Percentiles rank a stretch among this genome's conserved stretches.
phyloP scores from a whole-genome alignment of 306 rosid genomes.

The Cicer chorassanicum region DNA sequence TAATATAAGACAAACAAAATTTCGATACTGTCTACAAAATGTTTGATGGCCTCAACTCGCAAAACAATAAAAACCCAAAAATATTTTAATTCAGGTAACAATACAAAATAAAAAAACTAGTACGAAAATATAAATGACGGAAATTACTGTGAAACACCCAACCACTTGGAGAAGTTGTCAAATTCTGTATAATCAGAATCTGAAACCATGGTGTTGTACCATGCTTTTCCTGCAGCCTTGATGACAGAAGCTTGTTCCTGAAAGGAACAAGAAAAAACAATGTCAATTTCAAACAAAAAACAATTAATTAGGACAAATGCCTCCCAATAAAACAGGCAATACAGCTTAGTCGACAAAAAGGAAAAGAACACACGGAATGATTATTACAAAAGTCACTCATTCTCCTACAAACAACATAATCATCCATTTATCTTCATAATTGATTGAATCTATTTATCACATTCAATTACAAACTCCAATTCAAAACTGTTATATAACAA shows the following conservation, averaged over 20 bases:
- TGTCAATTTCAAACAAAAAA: background rate
- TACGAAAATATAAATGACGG: background rate
- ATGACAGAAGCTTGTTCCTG: constrained; percentile 77
- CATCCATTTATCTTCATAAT: background rate
- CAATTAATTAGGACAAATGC: background rate
- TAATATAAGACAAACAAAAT: background rate
- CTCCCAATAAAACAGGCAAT: background rate
- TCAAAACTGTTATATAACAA: background rate
- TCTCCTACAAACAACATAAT: background rate
- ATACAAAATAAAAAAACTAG: background rate
- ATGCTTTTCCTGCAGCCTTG: constrained; percentile 79
- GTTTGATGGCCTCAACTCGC: background rate
- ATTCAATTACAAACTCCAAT: background rate
- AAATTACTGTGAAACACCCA: constrained; percentile 46
- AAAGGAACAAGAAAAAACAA: background rate
- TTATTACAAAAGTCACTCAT: background rate
- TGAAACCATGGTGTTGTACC: constrained; percentile 84
- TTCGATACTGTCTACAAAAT: background rate
- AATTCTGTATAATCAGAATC: constrained; percentile 84
- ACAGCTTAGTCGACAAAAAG: background rate
- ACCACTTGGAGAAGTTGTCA: constrained; percentile 81
- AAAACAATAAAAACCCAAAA: background rate
- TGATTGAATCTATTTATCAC: background rate
- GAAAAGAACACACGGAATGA: background rate
- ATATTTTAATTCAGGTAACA: background rate